Evolutionary conservation across 768 basidiomycete species (phyloP).

Genomic region (Grammothele lineata): DNA sequence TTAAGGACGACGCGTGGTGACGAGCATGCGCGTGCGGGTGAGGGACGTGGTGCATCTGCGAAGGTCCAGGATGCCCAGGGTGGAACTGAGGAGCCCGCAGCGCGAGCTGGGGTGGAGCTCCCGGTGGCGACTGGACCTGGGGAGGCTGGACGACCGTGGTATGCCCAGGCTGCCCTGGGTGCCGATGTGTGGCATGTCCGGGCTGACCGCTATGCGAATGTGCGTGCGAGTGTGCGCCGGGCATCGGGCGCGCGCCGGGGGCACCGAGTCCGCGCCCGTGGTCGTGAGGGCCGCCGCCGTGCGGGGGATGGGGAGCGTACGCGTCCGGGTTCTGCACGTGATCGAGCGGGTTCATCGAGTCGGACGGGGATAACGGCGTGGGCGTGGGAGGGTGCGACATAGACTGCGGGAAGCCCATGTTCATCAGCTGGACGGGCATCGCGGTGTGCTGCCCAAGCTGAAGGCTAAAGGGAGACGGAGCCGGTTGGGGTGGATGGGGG

Average conservation of each 20-base stretch:
- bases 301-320: slow-evolving; percentile 6
- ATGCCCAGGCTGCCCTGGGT: slow-evolving; percentile 12
- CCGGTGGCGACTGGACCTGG: too few species aligned
- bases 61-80: slow-evolving; percentile 16
- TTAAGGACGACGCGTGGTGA: slow-evolving; percentile 58
- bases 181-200: slow-evolving; percentile 1
- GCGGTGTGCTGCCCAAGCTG: slow-evolving; percentile 16
- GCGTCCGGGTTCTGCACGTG: slow-evolving; percentile 6
- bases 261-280: slow-evolving; percentile 14
- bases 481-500: slow-evolving; percentile 19
- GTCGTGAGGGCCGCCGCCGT: slow-evolving; percentile 17
- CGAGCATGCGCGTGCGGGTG: slow-evolving; percentile 77
- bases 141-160: slow-evolving; percentile 76
- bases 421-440: slow-evolving; percentile 25
- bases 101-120: too few species aligned
- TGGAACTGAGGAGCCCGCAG: too few species aligned
- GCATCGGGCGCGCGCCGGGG: slow-evolving; percentile 19
- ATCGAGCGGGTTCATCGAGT: slow-evolving; percentile 15
- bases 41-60: slow-evolving; percentile 76
- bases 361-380: slow-evolving; percentile 20
- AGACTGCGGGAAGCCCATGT: slow-evolving; percentile 28
- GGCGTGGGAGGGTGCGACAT: slow-evolving; percentile 23
- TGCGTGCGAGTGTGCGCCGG: slow-evolving; percentile 4
- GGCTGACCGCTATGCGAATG: slow-evolving; percentile 5
- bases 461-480: slow-evolving; percentile 21